Evolutionary conservation across 2,329 filamentous ascomycete species (phyloP).

Genomic region (Colletotrichum ledebouriae): DNA sequence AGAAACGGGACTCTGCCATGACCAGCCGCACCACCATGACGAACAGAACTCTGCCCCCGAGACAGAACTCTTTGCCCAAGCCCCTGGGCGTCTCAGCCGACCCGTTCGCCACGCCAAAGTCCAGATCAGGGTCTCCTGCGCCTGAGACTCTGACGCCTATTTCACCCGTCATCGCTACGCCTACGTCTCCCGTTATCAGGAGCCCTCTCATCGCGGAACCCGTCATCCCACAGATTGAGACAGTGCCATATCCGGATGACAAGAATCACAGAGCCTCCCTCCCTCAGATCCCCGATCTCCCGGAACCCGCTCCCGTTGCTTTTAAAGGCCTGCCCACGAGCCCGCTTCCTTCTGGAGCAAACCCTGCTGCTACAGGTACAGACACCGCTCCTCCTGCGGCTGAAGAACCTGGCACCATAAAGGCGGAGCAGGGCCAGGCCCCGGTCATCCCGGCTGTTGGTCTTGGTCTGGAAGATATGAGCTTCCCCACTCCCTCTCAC

Average conservation of each 20-base stretch:
- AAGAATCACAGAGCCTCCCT: slow-evolving; percentile 45
- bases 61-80: slow-evolving; percentile 62
- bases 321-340: slow-evolving; percentile 44
- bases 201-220: slow-evolving; percentile 46
- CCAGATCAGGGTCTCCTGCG: slow-evolving; percentile 40
- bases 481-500: slow-evolving; percentile 34
- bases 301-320: slow-evolving; percentile 54
- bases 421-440: slow-evolving; percentile 26
- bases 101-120: slow-evolving; percentile 53
- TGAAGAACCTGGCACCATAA: slow-evolving; percentile 21
- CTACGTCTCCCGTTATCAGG: slow-evolving; percentile 35
- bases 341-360: slow-evolving; percentile 38
- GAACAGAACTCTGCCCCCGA: slow-evolving; percentile 51
- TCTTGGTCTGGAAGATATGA: slow-evolving; percentile 42
- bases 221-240: slow-evolving; percentile 56
- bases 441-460: slow-evolving; percentile 39
- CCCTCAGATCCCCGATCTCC: slow-evolving; percentile 51
- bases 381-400: slow-evolving; percentile 37
- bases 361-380: slow-evolving; percentile 24
- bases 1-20: slow-evolving; percentile 50
- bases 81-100: slow-evolving; percentile 52
- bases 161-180: slow-evolving; percentile 46
- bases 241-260: slow-evolving; percentile 54
- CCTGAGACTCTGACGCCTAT: slow-evolving; percentile 38
- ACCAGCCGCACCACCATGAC: slow-evolving; percentile 48